phyloP scores from a whole-genome alignment of 164 flowering plant species.

The Cinnamomum micranthum region DNA sequence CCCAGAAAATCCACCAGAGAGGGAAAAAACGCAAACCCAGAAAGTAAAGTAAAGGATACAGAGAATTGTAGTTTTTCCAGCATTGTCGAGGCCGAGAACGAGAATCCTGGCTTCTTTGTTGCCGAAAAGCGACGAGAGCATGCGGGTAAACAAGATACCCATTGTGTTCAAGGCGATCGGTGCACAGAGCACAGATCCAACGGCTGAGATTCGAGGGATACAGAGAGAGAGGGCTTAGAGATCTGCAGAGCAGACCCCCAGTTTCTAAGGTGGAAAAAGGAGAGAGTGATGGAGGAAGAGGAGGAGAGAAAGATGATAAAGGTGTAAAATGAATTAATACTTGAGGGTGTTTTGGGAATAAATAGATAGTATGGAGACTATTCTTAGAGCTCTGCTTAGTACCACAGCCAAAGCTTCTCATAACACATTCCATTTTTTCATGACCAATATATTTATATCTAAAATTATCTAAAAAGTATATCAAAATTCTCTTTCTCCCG shows the following conservation, averaged over 20 bases:
- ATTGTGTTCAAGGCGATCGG: constrained; percentile 23
- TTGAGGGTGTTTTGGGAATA: too few species aligned
- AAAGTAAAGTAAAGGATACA: constrained; percentile 36
- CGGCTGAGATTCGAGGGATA: background rate
- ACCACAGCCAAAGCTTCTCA: too few species aligned
- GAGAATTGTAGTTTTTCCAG: constrained; percentile 97
- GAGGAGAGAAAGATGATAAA: background rate
- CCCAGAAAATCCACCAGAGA: background rate
- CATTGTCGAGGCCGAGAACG: constrained; percentile 98
- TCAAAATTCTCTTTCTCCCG: too few species aligned
- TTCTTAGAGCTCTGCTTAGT: too few species aligned
- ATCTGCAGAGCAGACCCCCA: constrained; percentile 23
- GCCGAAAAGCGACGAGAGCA: constrained; percentile 92
- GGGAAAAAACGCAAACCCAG: background rate
- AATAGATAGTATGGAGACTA: too few species aligned
- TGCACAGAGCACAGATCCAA: constrained; percentile 15
- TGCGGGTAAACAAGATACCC: constrained; percentile 74
- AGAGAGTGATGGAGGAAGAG: background rate
- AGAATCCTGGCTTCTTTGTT: constrained; percentile 93
- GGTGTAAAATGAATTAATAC: background rate
- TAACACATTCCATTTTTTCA: too few species aligned
- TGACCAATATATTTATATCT: too few species aligned
- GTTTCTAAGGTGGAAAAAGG: background rate
- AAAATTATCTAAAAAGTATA: too few species aligned
- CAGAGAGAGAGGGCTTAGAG: constrained; percentile 7